Percentiles rank a stretch among this genome's conserved stretches.
phyloP scores from a whole-genome alignment of 2,329 filamentous ascomycete genomes.

The Ophiostoma ulmi region DNA sequence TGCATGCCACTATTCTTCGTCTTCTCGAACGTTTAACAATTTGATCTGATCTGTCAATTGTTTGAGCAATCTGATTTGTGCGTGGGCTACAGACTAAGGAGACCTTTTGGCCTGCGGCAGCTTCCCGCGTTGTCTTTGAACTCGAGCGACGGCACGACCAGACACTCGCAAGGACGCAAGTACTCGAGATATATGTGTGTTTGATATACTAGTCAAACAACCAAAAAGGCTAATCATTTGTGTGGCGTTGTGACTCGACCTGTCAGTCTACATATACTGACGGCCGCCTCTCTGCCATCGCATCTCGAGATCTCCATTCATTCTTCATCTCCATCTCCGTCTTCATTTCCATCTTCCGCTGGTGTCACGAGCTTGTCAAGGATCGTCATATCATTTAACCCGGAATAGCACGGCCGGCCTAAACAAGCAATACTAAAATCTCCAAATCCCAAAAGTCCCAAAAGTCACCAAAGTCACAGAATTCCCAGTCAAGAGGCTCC shows the following conservation, averaged over 20 bases:
- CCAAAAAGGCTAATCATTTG: not conserved
- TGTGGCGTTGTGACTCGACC: not conserved
- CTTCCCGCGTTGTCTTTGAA: not conserved
- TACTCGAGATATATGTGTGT: not conserved
- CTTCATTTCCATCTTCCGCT: not conserved
- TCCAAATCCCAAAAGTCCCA: not conserved
- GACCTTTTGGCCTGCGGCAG: not conserved
- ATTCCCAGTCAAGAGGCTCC: too few species aligned
- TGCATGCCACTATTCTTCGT: conserved; percentile 15
- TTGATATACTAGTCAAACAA: not conserved
- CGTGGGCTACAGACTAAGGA: not conserved
- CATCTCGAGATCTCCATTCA: not conserved
- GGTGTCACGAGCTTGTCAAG: not conserved
- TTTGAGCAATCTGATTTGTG: not conserved
- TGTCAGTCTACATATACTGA: conserved; percentile 9
- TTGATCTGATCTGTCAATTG: not conserved
- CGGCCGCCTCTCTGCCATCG: not conserved
- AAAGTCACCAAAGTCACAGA: too few species aligned
- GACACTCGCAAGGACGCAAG: not conserved
- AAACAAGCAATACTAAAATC: not conserved
- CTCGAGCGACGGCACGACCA: not conserved
- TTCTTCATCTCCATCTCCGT: not conserved
- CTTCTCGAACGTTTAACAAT: not conserved
- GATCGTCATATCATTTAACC: not conserved
- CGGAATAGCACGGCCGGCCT: not conserved